Evolutionary conservation across 2,329 filamentous ascomycete genomes (phyloP), one percentile per base, ranked within the genome.

Genomic region (Diaporthe citri): DNA sequence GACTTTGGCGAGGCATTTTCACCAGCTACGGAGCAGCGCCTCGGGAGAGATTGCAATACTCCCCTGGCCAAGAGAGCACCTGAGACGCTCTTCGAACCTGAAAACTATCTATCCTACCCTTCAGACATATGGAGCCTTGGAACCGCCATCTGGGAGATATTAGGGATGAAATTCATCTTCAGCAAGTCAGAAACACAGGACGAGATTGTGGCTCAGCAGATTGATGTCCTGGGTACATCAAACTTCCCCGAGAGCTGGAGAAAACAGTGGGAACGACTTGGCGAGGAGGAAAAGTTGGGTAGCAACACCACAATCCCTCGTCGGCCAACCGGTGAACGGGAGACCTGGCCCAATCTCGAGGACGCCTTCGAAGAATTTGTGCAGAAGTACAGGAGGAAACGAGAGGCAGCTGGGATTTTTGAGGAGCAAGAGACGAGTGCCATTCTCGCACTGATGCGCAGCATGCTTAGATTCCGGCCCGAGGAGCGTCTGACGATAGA

Each of bases 1-100:
- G 83, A 85, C 76, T 84, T 83, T 78, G 82, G 82, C 17, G 81
- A 82, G 64, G 77, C 81, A 7, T 83, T 82, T 74, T 43, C 77
- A 2, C 79, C 81, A 25, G 74, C 60, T 22, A 75, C 62, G 31
- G 77, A 80, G 1, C 3, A 51, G 60, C 80, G 80, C 39, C 75
- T 66, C 12, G 79, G 81, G 9, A 67, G 79, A 69, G 72, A 77
- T 57, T 79, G 77, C 60, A 75, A 76, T 28, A 76, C 71, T 8
- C 78, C 78, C 22, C 28, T 75, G 22, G 78, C 73, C 22, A 70
- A 72, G 69, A 71, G 22, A 22, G 69, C 69, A 22, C 69, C 69
- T 20, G 69, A 71, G 17, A 10, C 70, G 41, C 39, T 62, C 0
- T 72, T 72, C 12, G 70, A 72, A 6, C 70, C 56, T 5, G 9